Conservation (phyloP, 805 yeast species). For the Ogataea angusta region DNA sequence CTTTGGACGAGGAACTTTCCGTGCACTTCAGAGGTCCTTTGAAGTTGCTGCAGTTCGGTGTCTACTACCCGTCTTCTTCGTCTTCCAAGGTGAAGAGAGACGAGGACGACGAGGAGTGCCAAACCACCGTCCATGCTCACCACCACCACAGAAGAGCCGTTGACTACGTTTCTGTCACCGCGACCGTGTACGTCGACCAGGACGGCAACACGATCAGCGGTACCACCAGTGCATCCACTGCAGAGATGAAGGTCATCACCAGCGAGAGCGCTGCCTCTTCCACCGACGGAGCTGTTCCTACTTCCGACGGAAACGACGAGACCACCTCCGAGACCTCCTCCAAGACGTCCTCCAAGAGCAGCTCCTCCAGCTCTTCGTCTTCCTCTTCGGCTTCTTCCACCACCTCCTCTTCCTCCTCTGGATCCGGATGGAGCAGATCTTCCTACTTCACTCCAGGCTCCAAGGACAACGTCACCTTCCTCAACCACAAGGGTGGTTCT, state of each 20-base stretch:
- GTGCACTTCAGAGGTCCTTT: slow-evolving; percentile 91
- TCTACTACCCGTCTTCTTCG: slow-evolving; percentile 66
- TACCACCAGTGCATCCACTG: slow-evolving; percentile 25
- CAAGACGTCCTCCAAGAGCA: slow-evolving; percentile 33
- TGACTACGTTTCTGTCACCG: slow-evolving; percentile 68
- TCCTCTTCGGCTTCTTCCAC: slow-evolving; percentile 20
- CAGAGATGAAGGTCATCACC: slow-evolving; percentile 11
- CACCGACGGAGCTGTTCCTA: not conserved
- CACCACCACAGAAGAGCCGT: slow-evolving; percentile 61
- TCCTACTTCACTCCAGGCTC: slow-evolving; percentile 68
- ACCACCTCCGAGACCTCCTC: slow-evolving; percentile 34
- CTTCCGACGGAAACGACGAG: not conserved
- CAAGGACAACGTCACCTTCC: slow-evolving; percentile 69
- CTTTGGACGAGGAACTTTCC: slow-evolving; percentile 82
- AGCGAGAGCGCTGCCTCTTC: slow-evolving; percentile 11
- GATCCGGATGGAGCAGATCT: slow-evolving; percentile 64
- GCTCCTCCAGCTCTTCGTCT: slow-evolving; percentile 32
- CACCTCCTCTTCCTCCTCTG: slow-evolving; percentile 18
- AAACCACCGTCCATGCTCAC: slow-evolving; percentile 42
- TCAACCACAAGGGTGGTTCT: slow-evolving; percentile 77
- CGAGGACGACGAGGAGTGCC: slow-evolving; percentile 40
- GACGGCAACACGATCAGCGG: slow-evolving; percentile 42
- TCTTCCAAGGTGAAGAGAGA: slow-evolving; percentile 33
- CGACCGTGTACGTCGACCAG: slow-evolving; percentile 68
- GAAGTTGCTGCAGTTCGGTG: slow-evolving; percentile 80